Evolutionary conservation across 1,139 yeast species (phyloP).

Genomic region (Nakaseomyces bracarensis): DNA sequence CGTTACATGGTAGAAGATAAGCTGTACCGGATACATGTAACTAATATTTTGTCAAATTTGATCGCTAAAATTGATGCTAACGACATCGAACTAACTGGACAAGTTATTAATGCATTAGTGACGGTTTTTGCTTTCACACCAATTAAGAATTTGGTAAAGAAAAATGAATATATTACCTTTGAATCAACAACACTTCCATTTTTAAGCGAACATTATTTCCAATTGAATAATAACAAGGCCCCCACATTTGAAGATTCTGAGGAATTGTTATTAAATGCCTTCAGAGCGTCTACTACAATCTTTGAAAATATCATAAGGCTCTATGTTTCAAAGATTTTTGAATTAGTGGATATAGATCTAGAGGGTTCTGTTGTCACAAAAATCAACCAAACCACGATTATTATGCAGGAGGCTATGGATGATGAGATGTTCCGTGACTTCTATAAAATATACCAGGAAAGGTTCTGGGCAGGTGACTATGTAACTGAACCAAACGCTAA

Average conservation of each 20-base stretch:
- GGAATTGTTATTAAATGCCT: slow-evolving; percentile 46
- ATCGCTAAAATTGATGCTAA: slow-evolving; percentile 85
- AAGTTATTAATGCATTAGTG: slow-evolving; percentile 63
- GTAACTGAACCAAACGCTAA: slow-evolving; percentile 33
- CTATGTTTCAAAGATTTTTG: slow-evolving; percentile 53
- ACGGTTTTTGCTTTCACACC: slow-evolving; percentile 73
- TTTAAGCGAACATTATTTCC: slow-evolving; percentile 54
- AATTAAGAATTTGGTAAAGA: slow-evolving; percentile 42
- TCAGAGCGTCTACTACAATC: slow-evolving; percentile 65
- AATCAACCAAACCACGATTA: slow-evolving; percentile 56
- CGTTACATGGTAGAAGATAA: slow-evolving; percentile 62
- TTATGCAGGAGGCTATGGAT: slow-evolving; percentile 63
- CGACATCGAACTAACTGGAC: slow-evolving; percentile 67
- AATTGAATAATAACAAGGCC: slow-evolving; percentile 35
- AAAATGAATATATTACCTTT: slow-evolving; percentile 45
- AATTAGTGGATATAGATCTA: slow-evolving; percentile 59
- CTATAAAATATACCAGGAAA: slow-evolving; percentile 40
- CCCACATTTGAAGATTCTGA: slow-evolving; percentile 34
- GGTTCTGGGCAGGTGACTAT: slow-evolving; percentile 55
- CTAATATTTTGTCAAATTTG: slow-evolving; percentile 61
- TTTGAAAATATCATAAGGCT: slow-evolving; percentile 55
- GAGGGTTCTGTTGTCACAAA: slow-evolving; percentile 44
- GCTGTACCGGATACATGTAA: slow-evolving; percentile 66
- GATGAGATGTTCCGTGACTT: slow-evolving; percentile 45
- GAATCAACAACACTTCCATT: slow-evolving; percentile 43